Conservation (phyloP, 345 rosid species). For the Camelina laxa region DNA sequence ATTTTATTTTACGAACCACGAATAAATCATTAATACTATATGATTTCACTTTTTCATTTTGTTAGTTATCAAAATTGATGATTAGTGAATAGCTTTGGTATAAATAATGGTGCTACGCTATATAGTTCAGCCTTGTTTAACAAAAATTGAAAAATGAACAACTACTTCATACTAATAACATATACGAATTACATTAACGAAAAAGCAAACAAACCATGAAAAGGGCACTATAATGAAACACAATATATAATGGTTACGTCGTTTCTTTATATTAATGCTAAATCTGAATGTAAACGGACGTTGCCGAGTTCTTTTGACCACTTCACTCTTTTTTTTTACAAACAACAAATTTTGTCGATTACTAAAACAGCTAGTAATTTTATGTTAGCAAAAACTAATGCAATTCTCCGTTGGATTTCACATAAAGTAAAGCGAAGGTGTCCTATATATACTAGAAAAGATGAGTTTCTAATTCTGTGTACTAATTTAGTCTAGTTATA, state of each 20-base stretch:
- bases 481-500: constrained; percentile 11
- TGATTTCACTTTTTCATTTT: background rate
- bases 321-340: background rate
- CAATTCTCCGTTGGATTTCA: background rate
- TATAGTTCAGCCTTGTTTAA: background rate
- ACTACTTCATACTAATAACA: background rate
- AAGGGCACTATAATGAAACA: background rate
- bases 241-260: background rate
- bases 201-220: background rate
- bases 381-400: background rate
- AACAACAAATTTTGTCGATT: constrained; percentile 20
- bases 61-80: background rate
- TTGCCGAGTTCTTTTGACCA: constrained; percentile 14
- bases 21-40: background rate
- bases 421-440: background rate
- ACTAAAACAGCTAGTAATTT: background rate
- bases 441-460: background rate
- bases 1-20: background rate
- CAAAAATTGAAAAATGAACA: background rate
- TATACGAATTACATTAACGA: background rate
- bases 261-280: background rate
- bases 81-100: background rate
- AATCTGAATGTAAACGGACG: constrained; percentile 14
- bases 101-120: background rate
- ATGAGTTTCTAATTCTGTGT: background rate